Evolutionary conservation across 2,329 filamentous ascomycete genomes (phyloP), one percentile per base, ranked within the genome.

Genomic region (Monilinia aucupariae): DNA sequence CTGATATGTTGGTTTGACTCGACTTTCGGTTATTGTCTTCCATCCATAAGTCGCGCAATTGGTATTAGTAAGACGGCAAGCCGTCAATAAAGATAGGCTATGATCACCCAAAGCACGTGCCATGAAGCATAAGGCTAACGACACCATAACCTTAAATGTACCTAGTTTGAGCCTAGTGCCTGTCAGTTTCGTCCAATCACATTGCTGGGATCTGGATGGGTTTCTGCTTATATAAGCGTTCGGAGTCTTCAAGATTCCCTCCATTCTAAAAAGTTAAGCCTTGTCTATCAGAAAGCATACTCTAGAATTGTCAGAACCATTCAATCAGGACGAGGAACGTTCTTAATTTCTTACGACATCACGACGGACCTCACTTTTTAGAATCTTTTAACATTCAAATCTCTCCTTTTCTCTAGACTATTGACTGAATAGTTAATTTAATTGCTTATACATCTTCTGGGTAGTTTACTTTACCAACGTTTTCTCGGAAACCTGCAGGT

Each of bases 241-340:
- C 54, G 41, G 41, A 45, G 54, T 58, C 54, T 47, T 22, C n/a
- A 25, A 4, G 13, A 32, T 34, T 34, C 43, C 54, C 53, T 30
- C 41, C 41, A 30, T 47, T 47, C 54, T 41, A 58, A 58, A 58
- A 58, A 47, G 41, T 37, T 48, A 22, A 58, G 54, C 54, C 54
- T 58, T 58, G 54, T 55, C 54, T 48, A 32, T 56, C 49, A 47
- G 27, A 56, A 34, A 25, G 12, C 53, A 55, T n/a, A n/a, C n/a
- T n/a, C n/a, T 55, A 32, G 39, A 55, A 55, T 32, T 55, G 22
- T 55, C 41, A 34, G 41, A 43, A 45, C 20, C 47, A 47, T 47
- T 51, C 54, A 47, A 47, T 22, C 54, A 56, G 41, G 41, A 56
- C 20, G 53, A 56, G 45, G 27, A 56, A 56, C 54, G 41, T 34